Evolutionary conservation across 305 asterid genomes (phyloP), one percentile per base, ranked within the genome.

Genomic region (Fraxinus xanthoxyloides): DNA sequence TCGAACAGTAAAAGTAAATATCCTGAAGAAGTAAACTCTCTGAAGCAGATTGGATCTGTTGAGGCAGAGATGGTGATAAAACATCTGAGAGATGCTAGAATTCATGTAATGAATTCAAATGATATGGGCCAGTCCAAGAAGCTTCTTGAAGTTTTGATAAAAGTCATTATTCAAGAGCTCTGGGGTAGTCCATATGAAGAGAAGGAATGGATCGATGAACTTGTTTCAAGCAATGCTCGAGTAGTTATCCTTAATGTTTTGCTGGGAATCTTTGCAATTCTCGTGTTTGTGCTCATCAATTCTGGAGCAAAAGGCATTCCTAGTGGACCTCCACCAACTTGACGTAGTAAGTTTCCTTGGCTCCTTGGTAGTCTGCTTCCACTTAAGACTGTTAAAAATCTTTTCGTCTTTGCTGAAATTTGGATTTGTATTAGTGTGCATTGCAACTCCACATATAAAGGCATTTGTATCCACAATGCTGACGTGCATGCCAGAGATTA

Each of bases 31-130:
- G 70, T 78, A 40, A 89, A 77, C 79, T 74, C 82, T 43, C 40
- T 48, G 79, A 80, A 59, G 24, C 86, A 30, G 38, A 46, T 46
- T 23, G 87, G 79, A 48, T 85, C 86, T 61, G 65, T 82, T 40
- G 94, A 92, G 89, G 84, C 89, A 32, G 95, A 93, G 74, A 4
- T 91, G 84, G 86, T 85, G 80, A 85, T 89, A 35, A 90, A 88
- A 63, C 87, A 86, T 76, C 85, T 93, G 43, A 83, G 82, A 77
- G 88, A 90, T 88, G 94, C 95, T 82, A 89, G 85, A 83, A 67
- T 65, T 84, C 88, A 86, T 80, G 77, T 88, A 77, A 5, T 78
- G 85, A 88, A 88, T 76, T 90, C 94, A 19, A 79, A 82, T 32
- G 90, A 85, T 36, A 24, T 89, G 76, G 90, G 88, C 74, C 83